Evolutionary conservation across 306 rosid species (phyloP).

Genomic region (Trichosanthes cucumerina): DNA sequence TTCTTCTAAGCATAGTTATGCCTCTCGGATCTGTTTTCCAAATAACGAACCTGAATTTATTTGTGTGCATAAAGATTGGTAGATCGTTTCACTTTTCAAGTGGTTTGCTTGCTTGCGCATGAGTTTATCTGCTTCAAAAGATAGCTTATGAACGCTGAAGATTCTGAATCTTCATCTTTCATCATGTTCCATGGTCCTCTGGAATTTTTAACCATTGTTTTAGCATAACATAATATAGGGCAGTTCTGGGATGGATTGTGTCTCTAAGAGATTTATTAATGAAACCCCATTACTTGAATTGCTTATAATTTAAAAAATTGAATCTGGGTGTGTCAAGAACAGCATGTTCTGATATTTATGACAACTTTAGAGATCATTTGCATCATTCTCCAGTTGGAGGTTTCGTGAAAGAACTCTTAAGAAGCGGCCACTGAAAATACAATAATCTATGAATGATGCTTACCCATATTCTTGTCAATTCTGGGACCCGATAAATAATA

Average conservation of each 20-base stretch:
- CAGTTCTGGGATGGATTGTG: neutral
- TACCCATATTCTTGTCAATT: neutral
- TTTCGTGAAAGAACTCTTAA: neutral
- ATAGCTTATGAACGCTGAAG: neutral
- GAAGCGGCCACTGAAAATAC: neutral
- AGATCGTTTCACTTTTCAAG: neutral
- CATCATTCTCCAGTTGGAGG: neutral
- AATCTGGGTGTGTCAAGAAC: neutral
- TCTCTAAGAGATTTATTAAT: neutral
- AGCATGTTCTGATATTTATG: neutral
- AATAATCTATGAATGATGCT: neutral
- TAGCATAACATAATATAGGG: neutral
- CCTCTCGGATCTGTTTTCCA: neutral
- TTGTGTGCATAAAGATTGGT: neutral
- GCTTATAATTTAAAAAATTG: neutral
- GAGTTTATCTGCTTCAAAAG: neutral
- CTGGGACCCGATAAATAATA: neutral
- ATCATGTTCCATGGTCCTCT: neutral
- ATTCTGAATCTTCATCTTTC: neutral
- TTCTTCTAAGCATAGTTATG: neutral
- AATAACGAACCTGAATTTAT: neutral
- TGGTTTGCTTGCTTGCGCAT: neutral
- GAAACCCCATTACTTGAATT: neutral
- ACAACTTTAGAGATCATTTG: neutral
- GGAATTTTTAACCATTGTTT: neutral